phyloP scores from a whole-genome alignment of 495 filamentous ascomycete genomes.

The Letharia lupina region DNA sequence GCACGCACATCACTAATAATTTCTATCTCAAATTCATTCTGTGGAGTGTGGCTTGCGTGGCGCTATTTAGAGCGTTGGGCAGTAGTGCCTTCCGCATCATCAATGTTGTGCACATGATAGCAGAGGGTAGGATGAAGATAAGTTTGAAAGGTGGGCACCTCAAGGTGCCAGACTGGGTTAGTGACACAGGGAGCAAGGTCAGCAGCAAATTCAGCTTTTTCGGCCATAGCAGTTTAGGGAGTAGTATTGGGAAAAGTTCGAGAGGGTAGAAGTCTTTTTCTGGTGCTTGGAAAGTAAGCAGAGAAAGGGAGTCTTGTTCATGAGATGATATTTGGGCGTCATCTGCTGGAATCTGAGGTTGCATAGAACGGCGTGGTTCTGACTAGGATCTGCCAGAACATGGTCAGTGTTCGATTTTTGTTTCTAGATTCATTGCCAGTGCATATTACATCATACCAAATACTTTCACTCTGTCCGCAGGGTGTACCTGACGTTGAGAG shows the following conservation, averaged over 20 bases:
- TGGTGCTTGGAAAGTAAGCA: neutral
- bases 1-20: conserved; percentile 61
- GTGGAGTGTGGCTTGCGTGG: conserved; percentile 82
- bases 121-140: conserved; percentile 74
- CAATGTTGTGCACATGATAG: conserved; percentile 71
- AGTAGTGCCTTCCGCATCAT: conserved; percentile 73
- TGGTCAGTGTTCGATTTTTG: neutral
- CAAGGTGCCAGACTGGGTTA: conserved; percentile 31
- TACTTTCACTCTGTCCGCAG: neutral
- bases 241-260: conserved; percentile 30
- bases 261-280: neutral
- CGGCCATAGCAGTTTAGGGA: conserved; percentile 22
- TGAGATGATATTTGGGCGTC: neutral
- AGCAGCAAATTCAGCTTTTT: conserved; percentile 28
- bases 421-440: neutral
- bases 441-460: neutral
- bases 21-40: conserved; percentile 89
- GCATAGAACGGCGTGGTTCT: neutral
- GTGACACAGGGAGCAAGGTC: conserved; percentile 27
- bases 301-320: neutral
- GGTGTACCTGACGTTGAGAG: neutral
- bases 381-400: neutral
- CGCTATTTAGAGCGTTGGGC: conserved; percentile 75
- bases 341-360: neutral
- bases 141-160: conserved; percentile 29